Evolutionary conservation across 192 early-diverging fungal genomes (phyloP).

Genomic region (Coemansia aciculifera): DNA sequence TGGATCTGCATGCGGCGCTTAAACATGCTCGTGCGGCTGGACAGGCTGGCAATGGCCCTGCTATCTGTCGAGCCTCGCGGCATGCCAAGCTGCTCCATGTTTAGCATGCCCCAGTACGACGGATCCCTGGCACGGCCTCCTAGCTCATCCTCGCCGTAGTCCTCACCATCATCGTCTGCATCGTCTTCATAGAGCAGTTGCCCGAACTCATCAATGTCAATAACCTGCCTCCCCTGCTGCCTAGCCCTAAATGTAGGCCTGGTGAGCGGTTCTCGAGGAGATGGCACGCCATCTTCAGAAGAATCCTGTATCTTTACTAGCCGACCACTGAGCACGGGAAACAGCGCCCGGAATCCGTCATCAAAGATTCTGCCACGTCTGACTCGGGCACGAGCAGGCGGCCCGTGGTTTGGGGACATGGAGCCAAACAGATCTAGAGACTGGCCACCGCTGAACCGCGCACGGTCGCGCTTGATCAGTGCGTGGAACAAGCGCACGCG

Average conservation of each 20-base stretch:
- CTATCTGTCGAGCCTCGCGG: conserved; percentile 8
- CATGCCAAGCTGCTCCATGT: conserved; percentile 20
- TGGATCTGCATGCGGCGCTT: conserved; percentile 80
- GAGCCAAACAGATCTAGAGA: conserved; percentile 17
- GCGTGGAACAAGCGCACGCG: conserved; percentile 83
- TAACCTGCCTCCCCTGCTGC: neutral
- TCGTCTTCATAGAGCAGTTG: neutral
- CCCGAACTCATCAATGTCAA: neutral
- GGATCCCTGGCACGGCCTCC: neutral
- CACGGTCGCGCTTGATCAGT: conserved; percentile 70
- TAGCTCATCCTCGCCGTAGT: neutral
- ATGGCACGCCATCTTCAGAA: neutral
- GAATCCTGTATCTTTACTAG: neutral
- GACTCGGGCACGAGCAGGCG: conserved; percentile 57
- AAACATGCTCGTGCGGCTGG: conserved; percentile 57
- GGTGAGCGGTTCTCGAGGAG: neutral
- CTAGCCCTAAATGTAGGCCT: neutral
- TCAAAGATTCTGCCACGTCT: conserved; percentile 82
- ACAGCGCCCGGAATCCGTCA: conserved; percentile 80
- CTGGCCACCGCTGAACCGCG: conserved; percentile 15
- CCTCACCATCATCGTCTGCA: neutral
- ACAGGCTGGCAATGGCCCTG: neutral
- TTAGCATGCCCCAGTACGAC: conserved; percentile 5
- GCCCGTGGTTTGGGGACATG: neutral
- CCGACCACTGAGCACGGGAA: conserved; percentile 54